These are phyloP conservation scores for Alternaria consortialis DNA, from an alignment of 2,329 filamentous ascomycete species.

Conservation along the genomic window DNA sequence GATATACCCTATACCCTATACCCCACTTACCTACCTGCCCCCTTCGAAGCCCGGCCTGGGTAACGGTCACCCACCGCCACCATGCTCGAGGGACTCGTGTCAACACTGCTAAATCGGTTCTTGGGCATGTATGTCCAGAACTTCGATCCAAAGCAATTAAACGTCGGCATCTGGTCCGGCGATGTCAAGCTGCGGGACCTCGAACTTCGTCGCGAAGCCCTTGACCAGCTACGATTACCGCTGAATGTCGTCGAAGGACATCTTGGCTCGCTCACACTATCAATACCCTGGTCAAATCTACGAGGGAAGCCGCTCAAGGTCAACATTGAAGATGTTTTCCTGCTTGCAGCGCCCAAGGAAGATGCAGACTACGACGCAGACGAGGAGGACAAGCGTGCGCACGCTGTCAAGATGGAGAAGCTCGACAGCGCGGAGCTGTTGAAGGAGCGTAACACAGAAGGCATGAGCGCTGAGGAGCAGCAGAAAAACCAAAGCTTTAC, in stretches of 20 bases:
- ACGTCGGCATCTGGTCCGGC: constrained; percentile 98
- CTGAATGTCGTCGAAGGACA: constrained; percentile 97
- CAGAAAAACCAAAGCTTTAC: constrained; percentile 98
- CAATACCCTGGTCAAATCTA: constrained; percentile 97
- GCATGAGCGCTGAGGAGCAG: constrained; percentile 93
- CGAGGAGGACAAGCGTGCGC: constrained; percentile 85
- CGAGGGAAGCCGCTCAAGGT: constrained; percentile 93
- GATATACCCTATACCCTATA: constrained; percentile 22
- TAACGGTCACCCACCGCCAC: constrained; percentile 69
- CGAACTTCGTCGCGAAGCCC: constrained; percentile 89
- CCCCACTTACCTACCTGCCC: constrained; percentile 14
- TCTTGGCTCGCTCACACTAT: constrained; percentile 87
- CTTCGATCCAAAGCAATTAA: constrained; percentile 96
- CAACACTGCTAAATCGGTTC: constrained; percentile 97
- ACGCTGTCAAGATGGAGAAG: constrained; percentile 98
- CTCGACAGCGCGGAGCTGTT: constrained; percentile 94
- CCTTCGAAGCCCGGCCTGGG: constrained; percentile 68
- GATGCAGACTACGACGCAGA: constrained; percentile 92
- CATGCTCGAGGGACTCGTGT: constrained; percentile 98
- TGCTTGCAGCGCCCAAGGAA: constrained; percentile 93
- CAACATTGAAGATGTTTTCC: constrained; percentile 94
- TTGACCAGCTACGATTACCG: constrained; percentile 95
- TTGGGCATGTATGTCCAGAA: constrained; percentile 99
- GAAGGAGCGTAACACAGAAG: constrained; percentile 90
- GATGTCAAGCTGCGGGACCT: constrained; percentile 95